Percentiles rank a stretch among this genome's conserved stretches.
Evolutionary conservation across 2,329 filamentous ascomycete genomes (phyloP).

Genomic region (Alternaria arborescens): DNA sequence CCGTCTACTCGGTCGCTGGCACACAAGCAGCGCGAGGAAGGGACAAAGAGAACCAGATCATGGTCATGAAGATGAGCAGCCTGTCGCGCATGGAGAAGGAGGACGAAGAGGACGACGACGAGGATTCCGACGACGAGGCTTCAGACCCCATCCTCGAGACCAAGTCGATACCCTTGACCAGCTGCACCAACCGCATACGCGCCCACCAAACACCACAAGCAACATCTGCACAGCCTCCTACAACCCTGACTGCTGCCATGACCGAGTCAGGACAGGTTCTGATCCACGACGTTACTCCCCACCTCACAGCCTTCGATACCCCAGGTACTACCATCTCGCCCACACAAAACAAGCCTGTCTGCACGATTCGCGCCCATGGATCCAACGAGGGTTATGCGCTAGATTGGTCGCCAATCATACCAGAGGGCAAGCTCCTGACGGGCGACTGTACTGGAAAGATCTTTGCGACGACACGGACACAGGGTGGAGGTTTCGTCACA

Average conservation of each 20-base stretch:
- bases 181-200: conserved; percentile 93
- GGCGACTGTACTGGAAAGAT: conserved; percentile 92
- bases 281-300: conserved; percentile 92
- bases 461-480: conserved; percentile 84
- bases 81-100: conserved; percentile 87
- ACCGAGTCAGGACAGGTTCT: conserved; percentile 87
- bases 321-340: conserved; percentile 82
- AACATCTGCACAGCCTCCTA: conserved; percentile 75
- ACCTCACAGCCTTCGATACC: conserved; percentile 87
- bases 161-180: conserved; percentile 83
- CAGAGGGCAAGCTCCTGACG: conserved; percentile 85
- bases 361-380: conserved; percentile 89
- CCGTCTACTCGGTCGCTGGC: conserved; percentile 92
- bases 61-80: conserved; percentile 96
- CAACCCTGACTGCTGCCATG: conserved; percentile 89
- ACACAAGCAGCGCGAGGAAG: conserved; percentile 84
- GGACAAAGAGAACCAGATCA: conserved; percentile 87
- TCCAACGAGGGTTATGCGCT: conserved; percentile 87
- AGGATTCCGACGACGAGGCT: conserved; percentile 72
- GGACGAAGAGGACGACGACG: conserved; percentile 72
- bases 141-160: conserved; percentile 93
- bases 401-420: conserved; percentile 90
- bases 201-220: conserved; percentile 79
- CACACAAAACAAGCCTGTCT: conserved; percentile 86
- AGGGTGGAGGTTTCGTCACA: conserved; percentile 88